Evolutionary conservation across 257 asterid genomes (phyloP).

Genomic region (Avicennia marina): DNA sequence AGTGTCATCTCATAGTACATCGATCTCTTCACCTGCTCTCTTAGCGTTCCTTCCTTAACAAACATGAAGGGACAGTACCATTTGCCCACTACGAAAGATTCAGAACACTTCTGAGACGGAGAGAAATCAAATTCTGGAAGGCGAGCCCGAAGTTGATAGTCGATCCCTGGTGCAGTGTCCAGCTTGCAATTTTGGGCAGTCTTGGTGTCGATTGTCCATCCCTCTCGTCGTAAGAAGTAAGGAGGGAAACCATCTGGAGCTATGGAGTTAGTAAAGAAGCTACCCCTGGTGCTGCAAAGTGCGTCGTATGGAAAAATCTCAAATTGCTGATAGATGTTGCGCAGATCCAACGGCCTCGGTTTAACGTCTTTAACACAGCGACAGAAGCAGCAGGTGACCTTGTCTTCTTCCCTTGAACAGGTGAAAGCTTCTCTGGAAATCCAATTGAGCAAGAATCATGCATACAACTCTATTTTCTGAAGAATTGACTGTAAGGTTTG

Average conservation of each 20-base stretch:
- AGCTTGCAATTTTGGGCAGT: slow-evolving; percentile 23
- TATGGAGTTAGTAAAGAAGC: slow-evolving; percentile 25
- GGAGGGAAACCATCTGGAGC: slow-evolving; percentile 48
- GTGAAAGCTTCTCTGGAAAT: slow-evolving; percentile 48
- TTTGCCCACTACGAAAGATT: slow-evolving; percentile 31
- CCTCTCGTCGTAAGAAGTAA: slow-evolving; percentile 27
- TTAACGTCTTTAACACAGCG: slow-evolving; percentile 36
- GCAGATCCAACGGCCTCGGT: slow-evolving; percentile 47
- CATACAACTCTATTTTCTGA: too few species aligned
- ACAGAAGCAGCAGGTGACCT: slow-evolving; percentile 42
- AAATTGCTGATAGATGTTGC: slow-evolving; percentile 40
- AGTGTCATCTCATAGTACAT: slow-evolving; percentile 46
- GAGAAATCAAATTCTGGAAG: slow-evolving; percentile 25
- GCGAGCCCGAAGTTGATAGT: slow-evolving; percentile 32
- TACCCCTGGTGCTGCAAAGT: slow-evolving; percentile 1
- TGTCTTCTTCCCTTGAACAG: slow-evolving; percentile 62
- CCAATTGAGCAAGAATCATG: too few species aligned
- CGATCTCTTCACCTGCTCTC: slow-evolving; percentile 39
- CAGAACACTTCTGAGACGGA: not conserved
- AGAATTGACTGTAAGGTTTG: too few species aligned
- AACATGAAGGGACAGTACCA: slow-evolving; percentile 69
- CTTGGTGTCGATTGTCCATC: slow-evolving; percentile 28
- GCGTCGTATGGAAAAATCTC: slow-evolving; percentile 15
- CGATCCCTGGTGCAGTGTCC: slow-evolving; percentile 37
- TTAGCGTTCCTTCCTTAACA: slow-evolving; percentile 43